A percentile compares a stretch with the other conserved stretches of the same genome.
Conservation (phyloP, 768 basidiomycete genomes). For the Mycena olivaceomarginata region DNA sequence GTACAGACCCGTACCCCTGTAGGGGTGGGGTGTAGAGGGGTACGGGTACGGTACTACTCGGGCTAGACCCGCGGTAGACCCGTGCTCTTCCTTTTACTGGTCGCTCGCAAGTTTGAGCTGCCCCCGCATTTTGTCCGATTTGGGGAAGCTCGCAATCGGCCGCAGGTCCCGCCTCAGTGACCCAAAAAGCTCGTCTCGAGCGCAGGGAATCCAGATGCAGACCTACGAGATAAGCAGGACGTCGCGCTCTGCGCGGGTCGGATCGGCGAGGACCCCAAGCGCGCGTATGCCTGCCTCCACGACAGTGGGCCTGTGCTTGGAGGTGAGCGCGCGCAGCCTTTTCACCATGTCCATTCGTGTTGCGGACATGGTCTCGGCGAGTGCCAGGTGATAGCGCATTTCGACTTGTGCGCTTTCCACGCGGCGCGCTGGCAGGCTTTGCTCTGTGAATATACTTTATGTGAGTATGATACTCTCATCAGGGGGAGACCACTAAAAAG, state of each 20-base stretch:
- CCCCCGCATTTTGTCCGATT: constrained; percentile 3
- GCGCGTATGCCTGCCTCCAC: constrained; percentile 16
- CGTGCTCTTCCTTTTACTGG: too few species aligned
- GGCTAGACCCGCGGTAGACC: too few species aligned
- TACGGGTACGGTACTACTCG: too few species aligned
- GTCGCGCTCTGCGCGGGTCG: constrained; percentile 15
- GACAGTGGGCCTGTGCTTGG: constrained; percentile 20
- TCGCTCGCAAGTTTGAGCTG: constrained; percentile 24
- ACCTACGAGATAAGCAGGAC: neutral
- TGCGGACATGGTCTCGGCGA: neutral
- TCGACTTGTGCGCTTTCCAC: constrained; percentile 19
- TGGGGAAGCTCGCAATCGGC: constrained; percentile 1
- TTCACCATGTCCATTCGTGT: neutral
- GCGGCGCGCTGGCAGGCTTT: constrained; percentile 10
- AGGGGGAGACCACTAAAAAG: too few species aligned
- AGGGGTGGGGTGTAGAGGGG: too few species aligned
- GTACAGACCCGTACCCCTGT: too few species aligned
- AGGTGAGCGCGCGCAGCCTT: constrained; percentile 2
- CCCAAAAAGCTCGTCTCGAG: neutral
- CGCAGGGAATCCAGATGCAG: neutral
- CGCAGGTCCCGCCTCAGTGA: neutral
- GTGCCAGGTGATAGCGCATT: constrained; percentile 3
- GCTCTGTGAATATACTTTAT: neutral
- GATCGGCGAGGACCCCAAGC: constrained; percentile 2
- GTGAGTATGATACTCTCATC: too few species aligned